phyloP scores from a whole-genome alignment of 2,329 filamentous ascomycete species.

The Alternaria novae-zelandiae region DNA sequence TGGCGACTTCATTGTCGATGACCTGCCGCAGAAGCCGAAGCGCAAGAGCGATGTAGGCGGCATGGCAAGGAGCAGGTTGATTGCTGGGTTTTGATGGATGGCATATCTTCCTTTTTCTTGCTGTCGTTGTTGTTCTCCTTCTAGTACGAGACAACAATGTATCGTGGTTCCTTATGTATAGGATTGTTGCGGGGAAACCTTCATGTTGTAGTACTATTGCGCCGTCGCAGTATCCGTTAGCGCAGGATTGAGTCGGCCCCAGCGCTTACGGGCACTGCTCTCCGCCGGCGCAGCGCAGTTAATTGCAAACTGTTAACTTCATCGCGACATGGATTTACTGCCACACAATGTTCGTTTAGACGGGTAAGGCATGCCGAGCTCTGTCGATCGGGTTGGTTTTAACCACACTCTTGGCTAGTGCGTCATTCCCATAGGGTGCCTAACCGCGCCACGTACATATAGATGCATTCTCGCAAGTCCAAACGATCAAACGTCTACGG shows the following conservation, averaged over 20 bases:
- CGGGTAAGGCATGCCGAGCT: neutral
- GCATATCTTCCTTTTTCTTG: neutral
- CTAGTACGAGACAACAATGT: neutral
- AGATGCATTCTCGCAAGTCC: neutral
- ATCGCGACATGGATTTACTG: neutral
- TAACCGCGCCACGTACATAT: neutral
- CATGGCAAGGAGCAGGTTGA: neutral
- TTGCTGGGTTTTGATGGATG: neutral
- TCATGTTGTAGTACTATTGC: neutral
- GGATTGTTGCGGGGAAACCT: neutral
- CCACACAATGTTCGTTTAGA: neutral
- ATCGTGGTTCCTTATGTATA: neutral
- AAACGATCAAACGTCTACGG: neutral
- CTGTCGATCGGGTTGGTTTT: neutral
- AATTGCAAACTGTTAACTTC: neutral
- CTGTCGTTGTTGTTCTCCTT: neutral
- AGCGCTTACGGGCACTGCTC: neutral
- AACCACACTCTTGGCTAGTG: neutral
- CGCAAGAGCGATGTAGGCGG: neutral
- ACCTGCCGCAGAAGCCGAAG: neutral
- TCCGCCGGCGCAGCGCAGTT: neutral
- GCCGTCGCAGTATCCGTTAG: neutral
- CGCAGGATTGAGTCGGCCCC: neutral
- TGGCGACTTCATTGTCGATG: neutral
- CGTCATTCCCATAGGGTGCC: neutral